Base-by-base conservation (phyloP, 768 basidiomycete species). In the Multifurca ochricompacta region DNA sequence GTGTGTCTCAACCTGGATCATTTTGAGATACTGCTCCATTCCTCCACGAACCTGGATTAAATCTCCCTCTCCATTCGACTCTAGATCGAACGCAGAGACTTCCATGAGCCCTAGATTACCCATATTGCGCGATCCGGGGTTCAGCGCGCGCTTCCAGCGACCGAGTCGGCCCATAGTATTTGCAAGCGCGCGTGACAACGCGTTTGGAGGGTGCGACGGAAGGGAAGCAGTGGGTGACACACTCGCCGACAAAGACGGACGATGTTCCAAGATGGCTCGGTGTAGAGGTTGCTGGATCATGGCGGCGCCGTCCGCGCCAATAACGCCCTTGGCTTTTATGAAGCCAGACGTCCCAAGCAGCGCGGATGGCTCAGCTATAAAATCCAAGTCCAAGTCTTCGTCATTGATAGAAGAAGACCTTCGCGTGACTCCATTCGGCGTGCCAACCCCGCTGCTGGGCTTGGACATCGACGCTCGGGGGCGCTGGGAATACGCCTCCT, bases 111-210 rank as follows among this genome's bases (percentile, higher is more conserved):
- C 27, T 9, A 59, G 60, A 1, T 54, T 35, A 11, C 47, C 44
- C n/a, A 69, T 65, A 18, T 69, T 65, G 3, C 74, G 69, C 32
- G 70, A 68, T 35, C 75, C 67, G 32, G 72, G 69, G 60, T 86
- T 82, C 48, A 92, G 67, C 27, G 87, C 88, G 6, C 91, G 81
- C 63, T 78, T 87, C 87, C 91, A 87, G 9, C 86, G 73, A 1
- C 91, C 91, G 16, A 94, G 70, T 5, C 86, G 78, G 4, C 91
- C 88, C 27, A 92, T 82, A 3, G 91, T 91, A 68, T 82, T 85
- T 49, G 87, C 83, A 43, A 93, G 78, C 10, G 78, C 87, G 1
- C 88, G 78, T 0, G 87, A 88, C 14, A 92, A 71, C 0, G 82
- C 74, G 62, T 75, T 81, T 49, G 85, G 81, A 10, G 43, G 36